These are phyloP conservation scores for Serendipita indica DNA, from an alignment of 768 basidiomycete species.

Conservation along the genomic window DNA sequence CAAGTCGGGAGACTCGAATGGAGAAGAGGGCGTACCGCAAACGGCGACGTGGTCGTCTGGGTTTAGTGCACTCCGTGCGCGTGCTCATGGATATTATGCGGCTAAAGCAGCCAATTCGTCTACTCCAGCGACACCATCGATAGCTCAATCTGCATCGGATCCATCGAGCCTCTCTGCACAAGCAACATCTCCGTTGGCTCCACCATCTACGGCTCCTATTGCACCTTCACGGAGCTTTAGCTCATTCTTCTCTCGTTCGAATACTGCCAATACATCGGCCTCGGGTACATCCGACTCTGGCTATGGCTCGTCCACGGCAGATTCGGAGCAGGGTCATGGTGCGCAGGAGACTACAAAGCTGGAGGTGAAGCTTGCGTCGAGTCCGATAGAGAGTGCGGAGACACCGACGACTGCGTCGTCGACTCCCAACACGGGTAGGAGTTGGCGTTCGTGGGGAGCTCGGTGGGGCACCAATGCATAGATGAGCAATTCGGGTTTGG, in stretches of 20 bases:
- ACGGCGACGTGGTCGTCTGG: not conserved
- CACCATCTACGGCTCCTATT: not conserved
- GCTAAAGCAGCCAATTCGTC: not conserved
- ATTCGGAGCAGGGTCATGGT: too few relatives aligned
- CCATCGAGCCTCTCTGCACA: not conserved
- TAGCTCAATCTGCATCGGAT: not conserved
- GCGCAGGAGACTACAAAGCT: too few relatives aligned
- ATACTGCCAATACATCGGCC: too few relatives aligned
- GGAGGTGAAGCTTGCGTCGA: too few relatives aligned
- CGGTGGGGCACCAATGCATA: too few relatives aligned
- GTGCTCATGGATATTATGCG: not conserved
- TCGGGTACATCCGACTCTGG: too few relatives aligned
- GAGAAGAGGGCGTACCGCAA: not conserved
- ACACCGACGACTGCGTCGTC: too few relatives aligned
- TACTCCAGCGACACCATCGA: not conserved
- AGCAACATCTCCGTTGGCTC: not conserved
- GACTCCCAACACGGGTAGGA: too few relatives aligned
- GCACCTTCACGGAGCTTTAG: not conserved
- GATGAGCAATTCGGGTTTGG: too few relatives aligned
- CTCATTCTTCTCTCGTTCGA: conserved; percentile 1
- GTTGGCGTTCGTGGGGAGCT: too few relatives aligned
- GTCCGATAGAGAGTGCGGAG: too few relatives aligned
- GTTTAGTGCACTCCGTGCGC: not conserved
- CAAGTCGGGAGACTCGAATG: not conserved
- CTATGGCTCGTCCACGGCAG: too few relatives aligned